Conservation (phyloP, 2,329 filamentous ascomycete species). For the Pleochaeta shiraiana region DNA sequence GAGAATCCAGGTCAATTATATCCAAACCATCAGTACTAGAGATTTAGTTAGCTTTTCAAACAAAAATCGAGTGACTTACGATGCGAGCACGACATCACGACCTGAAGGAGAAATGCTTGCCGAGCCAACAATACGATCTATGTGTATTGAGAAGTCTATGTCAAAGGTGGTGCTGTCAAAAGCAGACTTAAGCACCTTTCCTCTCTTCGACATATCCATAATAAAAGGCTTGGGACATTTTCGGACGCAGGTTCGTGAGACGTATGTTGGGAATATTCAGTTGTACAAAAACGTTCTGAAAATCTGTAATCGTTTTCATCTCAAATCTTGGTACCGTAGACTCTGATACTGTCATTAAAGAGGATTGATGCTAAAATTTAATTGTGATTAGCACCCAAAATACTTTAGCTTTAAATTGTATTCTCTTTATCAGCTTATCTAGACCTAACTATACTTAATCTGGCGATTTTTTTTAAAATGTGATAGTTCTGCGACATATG, state of each 20-base stretch:
- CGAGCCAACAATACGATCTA: slow-evolving; percentile 54
- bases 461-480: too few relatives aligned
- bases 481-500: too few relatives aligned
- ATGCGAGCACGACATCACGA: slow-evolving; percentile 74
- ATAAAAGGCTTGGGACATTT: slow-evolving; percentile 11
- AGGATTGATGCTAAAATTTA: too few relatives aligned
- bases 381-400: too few relatives aligned
- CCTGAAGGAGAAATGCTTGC: slow-evolving; percentile 86
- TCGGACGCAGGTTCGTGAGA: background rate
- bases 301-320: too few relatives aligned
- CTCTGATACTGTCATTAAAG: too few relatives aligned
- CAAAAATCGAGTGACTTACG: slow-evolving; percentile 23
- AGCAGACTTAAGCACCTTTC: slow-evolving; percentile 40
- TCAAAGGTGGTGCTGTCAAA: slow-evolving; percentile 80
- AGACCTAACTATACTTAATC: too few relatives aligned
- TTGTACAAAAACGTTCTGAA: too few relatives aligned
- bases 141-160: slow-evolving; percentile 61
- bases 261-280: too few relatives aligned
- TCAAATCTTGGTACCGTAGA: too few relatives aligned
- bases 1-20: slow-evolving; percentile 80
- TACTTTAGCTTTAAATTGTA: too few relatives aligned
- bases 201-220: slow-evolving; percentile 26
- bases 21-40: slow-evolving; percentile 53
- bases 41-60: slow-evolving; percentile 6
- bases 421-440: too few relatives aligned